Evolutionary conservation across 1,284 basidiomycete species (phyloP), one percentile per base, ranked within the genome.

Genomic region (Ustilago tritici): DNA sequence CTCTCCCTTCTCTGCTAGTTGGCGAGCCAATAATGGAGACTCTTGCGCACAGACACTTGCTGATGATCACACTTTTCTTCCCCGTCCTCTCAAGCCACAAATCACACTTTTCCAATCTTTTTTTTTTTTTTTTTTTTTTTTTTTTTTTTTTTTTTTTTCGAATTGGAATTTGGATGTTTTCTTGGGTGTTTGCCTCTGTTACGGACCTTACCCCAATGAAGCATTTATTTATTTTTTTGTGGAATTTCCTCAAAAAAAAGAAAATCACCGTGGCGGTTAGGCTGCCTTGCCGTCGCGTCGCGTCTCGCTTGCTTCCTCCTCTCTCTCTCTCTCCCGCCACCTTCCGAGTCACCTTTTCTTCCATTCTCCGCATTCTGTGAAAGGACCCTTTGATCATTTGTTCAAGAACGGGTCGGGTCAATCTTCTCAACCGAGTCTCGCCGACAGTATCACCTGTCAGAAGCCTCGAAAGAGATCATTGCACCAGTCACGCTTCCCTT

Each of bases 381-480:
- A 50, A 50, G 49, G 31, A 38, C 10, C 31, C 49, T 28, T 50
- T 50, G 49, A 28, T 50, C 49, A 50, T 31, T 50, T 50, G 49
- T 50, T 28, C 23, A 28, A 28, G 0, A 28, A 28, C 28, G 28
- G 31, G 11, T 12, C 49, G 49, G 49, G 49, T 14, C 49, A 50
- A 50, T 50, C 28, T 50, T 50, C 49, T 50, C 49, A 50, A 31
- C 49, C 49, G 49, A 50, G 49, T 50, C 49, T 32, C 31, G 31
- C 49, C 49, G 49, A 50, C 43, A 46, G 43, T 19, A 46, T 46
- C 43, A 46, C 19, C 43, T 46, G 31, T 50, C 23, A 15, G n/a
- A 49, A 23, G 47, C 19, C n/a, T 49, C 28, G 2, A 23, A 14
- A 10, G 19, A 49, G 47, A 49, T 49, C 47, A 31, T 50, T 50